Evolutionary conservation across 2,329 filamentous ascomycete genomes (phyloP), one percentile per base, ranked within the genome.

Genomic region (Exophiala calicioides): DNA sequence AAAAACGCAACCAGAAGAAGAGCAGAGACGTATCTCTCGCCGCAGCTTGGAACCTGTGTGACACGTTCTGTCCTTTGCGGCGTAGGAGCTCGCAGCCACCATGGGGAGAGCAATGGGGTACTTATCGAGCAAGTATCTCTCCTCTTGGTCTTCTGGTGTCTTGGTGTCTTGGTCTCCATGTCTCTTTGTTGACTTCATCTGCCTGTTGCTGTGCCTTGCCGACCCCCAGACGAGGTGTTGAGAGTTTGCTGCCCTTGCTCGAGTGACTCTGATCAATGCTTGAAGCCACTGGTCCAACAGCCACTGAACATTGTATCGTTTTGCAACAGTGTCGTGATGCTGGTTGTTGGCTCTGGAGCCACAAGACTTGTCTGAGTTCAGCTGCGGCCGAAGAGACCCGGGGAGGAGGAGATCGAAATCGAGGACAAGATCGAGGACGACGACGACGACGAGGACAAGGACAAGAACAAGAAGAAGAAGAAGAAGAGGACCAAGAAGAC

Each of bases 251-350:
- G n/a, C 23, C 6, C 29, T 24, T 50, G 29, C 32, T 41, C 29
- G 33, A 33, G 34, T 43, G 31, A 21, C 31, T 29, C 13, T 32
- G 36, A 26, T 52, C 29, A 29, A 48, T 52, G 44, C 31, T 39
- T 38, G 27, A 13, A 18, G 18, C 38, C 26, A 41, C 32, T 38
- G 31, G 31, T 16, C 33, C 16, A 24, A 20, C 38, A 37, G 34
- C 39, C 39, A 44, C 44, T 52, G 49, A 52, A 52, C 49, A 52
- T 41, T 52, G 39, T 48, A 23, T 31, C 24, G 24, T 23, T 29
- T 15, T 35, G 23, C 44, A 52, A 40, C 38, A 48, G 49, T 47
- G 44, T 52, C 23, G 48, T 50, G 50, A 53, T 50, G 46, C 27
- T 53, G 45, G 39, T 43, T 46, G 39, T 44, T 10, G 33, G 5